Evolutionary conservation across 169 alveolate species (phyloP).

Genomic region (Theileria luwenshuni): DNA sequence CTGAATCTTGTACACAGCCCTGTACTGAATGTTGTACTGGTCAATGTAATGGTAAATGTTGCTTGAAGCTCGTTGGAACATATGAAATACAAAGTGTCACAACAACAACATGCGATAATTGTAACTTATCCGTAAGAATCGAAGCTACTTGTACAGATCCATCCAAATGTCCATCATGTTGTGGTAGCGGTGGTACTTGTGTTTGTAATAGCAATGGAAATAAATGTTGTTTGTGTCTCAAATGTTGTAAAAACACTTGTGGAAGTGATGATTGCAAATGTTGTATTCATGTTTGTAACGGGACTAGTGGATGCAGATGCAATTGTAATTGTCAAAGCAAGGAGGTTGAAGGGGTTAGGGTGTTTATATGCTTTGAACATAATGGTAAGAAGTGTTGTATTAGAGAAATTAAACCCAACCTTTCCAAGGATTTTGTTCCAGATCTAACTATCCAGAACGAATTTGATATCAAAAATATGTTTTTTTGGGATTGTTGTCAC

Average conservation of each 20-base stretch:
- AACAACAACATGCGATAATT: slow-evolving; percentile 27
- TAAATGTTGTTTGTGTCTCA: not conserved
- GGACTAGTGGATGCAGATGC: no score
- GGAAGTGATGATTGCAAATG: not conserved
- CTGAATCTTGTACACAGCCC: no score
- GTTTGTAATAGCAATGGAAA: not conserved
- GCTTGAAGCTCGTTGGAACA: slow-evolving; percentile 11
- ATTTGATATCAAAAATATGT: slow-evolving; percentile 5
- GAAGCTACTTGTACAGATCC: slow-evolving; percentile 19
- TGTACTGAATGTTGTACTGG: no score
- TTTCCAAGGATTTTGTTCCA: not conserved
- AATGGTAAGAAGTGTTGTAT: not conserved
- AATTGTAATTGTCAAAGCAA: no score
- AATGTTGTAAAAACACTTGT: slow-evolving; percentile 1
- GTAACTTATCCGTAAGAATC: slow-evolving; percentile 37
- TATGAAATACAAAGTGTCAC: not conserved
- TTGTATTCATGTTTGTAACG: no score
- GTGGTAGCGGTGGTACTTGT: slow-evolving; percentile 4
- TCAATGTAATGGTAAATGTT: no score
- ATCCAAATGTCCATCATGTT: not conserved
- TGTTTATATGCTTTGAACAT: not conserved
- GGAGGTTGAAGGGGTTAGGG: not conserved
- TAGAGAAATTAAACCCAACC: not conserved
- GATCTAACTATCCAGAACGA: not conserved
- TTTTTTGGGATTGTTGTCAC: slow-evolving; percentile 16